Percentiles rank a stretch among this genome's conserved stretches.
These are phyloP conservation scores for Cucumis cinereus DNA, from an alignment of 306 rosid genomes.

Conservation along the genomic window DNA sequence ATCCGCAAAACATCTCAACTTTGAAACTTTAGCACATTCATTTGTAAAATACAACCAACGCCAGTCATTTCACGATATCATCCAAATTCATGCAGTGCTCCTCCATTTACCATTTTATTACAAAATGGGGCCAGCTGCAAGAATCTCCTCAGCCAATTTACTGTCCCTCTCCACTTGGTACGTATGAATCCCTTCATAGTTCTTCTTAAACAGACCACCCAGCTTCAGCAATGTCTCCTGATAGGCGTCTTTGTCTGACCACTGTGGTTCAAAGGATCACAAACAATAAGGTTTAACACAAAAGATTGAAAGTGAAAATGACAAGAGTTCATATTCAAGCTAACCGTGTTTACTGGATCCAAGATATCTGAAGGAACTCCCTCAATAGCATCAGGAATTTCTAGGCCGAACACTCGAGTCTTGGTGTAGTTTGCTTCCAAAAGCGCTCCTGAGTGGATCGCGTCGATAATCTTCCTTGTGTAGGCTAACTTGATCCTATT, in stretches of 20 bases:
- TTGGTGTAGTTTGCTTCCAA: slow-evolving; percentile 39
- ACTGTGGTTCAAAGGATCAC: slow-evolving; percentile 25
- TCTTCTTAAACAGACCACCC: slow-evolving; percentile 56
- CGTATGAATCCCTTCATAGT: slow-evolving; percentile 44
- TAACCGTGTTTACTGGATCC: slow-evolving; percentile 69
- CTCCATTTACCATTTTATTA: slow-evolving; percentile 4
- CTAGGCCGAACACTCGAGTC: slow-evolving; percentile 67
- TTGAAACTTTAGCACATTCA: neutral
- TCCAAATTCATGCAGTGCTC: neutral
- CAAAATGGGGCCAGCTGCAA: slow-evolving; percentile 67
- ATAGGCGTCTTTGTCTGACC: slow-evolving; percentile 54
- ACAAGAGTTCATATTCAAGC: slow-evolving; percentile 10
- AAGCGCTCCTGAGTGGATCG: slow-evolving; percentile 68
- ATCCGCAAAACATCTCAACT: neutral
- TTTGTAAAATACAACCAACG: neutral
- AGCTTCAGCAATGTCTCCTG: slow-evolving; percentile 44
- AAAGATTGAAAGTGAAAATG: neutral
- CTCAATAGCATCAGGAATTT: slow-evolving; percentile 59
- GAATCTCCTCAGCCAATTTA: slow-evolving; percentile 56
- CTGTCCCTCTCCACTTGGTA: slow-evolving; percentile 44
- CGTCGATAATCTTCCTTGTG: slow-evolving; percentile 80
- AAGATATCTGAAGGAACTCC: slow-evolving; percentile 75
- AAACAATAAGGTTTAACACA: neutral
- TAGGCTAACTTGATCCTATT: slow-evolving; percentile 59
- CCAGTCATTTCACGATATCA: neutral